Evolutionary conservation across 1,284 basidiomycete genomes (phyloP).

Genomic region (Peniophora sp.): DNA sequence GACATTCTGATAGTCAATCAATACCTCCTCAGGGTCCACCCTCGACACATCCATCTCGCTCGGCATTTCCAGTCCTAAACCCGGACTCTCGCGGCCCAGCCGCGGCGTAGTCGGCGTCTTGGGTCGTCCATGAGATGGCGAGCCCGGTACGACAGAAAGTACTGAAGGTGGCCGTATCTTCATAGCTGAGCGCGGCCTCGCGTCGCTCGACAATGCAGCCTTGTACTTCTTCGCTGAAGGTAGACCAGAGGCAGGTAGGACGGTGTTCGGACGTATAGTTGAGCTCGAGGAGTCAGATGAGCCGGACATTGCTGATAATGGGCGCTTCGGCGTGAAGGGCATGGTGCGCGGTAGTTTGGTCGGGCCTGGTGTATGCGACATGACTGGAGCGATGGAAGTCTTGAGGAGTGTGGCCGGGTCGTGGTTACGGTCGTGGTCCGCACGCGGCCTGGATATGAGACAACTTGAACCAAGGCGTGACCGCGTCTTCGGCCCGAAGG

Average conservation of each 20-base stretch:
- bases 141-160: conserved; percentile 40
- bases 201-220: conserved; percentile 53
- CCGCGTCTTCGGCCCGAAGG: too few relatives aligned
- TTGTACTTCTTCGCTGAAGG: conserved; percentile 58
- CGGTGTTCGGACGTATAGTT: conserved; percentile 3
- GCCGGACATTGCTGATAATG: conserved; percentile 23
- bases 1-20: conserved; percentile 66
- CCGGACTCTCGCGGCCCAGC: conserved; percentile 36
- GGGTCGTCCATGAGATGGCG: conserved; percentile 43
- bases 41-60: conserved; percentile 73
- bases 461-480: too few relatives aligned
- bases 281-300: conserved; percentile 7
- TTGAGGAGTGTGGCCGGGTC: too few relatives aligned
- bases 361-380: neutral
- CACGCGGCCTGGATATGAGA: too few relatives aligned
- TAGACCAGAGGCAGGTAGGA: conserved; percentile 10
- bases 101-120: conserved; percentile 31
- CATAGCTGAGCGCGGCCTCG: conserved; percentile 32
- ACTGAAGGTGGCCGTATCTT: conserved; percentile 27
- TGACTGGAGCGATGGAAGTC: too few relatives aligned
- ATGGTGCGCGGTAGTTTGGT: conserved; percentile 6
- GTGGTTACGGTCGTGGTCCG: too few relatives aligned
- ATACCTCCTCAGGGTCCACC: conserved; percentile 66
- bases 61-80: conserved; percentile 25
- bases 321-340: conserved; percentile 51